Evolutionary conservation across 352 stramenopile genomes (phyloP).

Genomic region (Globisporangium parvum): DNA sequence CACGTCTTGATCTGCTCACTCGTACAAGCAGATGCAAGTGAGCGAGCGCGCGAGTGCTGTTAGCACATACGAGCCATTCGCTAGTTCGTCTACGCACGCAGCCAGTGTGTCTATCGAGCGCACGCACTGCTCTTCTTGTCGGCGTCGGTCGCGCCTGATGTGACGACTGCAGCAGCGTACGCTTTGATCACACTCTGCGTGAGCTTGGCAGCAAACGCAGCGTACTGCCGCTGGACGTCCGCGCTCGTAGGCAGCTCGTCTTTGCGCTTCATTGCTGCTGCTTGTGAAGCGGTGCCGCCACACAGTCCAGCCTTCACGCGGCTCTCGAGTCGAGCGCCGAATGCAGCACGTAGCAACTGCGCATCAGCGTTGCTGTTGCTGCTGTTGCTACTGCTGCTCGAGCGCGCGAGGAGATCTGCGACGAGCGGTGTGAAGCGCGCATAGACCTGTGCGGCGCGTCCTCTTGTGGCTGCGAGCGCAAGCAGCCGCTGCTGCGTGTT

Average conservation of each 20-base stretch:
- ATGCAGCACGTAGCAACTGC: constrained; percentile 4
- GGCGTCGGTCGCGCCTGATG: constrained; percentile 1
- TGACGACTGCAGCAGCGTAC: constrained; percentile 22
- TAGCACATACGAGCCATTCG: too few relatives aligned
- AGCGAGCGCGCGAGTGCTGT: too few relatives aligned
- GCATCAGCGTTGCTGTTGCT: background rate
- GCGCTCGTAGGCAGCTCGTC: background rate
- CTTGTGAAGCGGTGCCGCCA: background rate
- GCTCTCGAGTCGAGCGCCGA: constrained; percentile 9
- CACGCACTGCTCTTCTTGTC: constrained; percentile 17
- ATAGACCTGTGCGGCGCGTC: constrained; percentile 12
- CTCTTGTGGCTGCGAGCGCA: constrained; percentile 14
- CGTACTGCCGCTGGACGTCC: constrained; percentile 21
- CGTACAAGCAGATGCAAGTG: background rate
- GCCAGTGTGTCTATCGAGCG: too few relatives aligned
- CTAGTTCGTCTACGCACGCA: too few relatives aligned
- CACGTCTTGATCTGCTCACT: constrained; percentile 21
- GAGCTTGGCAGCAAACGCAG: constrained; percentile 46
- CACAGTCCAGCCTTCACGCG: constrained; percentile 9
- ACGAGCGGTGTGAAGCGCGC: constrained; percentile 11
- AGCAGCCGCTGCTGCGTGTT: constrained; percentile 23
- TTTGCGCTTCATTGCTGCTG: constrained; percentile 1
- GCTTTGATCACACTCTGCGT: constrained; percentile 57
- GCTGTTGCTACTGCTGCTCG: background rate
- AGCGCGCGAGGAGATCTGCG: background rate